Evolutionary conservation across 331 rosid species (phyloP).

Genomic region (Malus hybrid): DNA sequence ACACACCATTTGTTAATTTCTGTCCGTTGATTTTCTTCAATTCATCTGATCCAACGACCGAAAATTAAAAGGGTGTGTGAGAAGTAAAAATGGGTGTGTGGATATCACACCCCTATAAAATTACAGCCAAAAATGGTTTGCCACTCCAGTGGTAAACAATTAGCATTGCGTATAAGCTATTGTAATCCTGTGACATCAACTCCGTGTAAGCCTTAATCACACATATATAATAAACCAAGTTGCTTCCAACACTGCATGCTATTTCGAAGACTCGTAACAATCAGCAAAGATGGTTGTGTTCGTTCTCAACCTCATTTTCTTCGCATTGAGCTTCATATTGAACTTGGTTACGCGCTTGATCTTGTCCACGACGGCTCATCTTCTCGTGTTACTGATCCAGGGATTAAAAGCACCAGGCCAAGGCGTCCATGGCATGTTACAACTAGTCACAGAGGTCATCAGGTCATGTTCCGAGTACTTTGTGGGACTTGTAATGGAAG

Average conservation of each 20-base stretch:
- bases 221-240: background rate
- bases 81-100: too few relatives aligned
- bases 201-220: background rate
- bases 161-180: background rate
- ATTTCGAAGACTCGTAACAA: slow-evolving; percentile 1
- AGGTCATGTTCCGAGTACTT: slow-evolving; percentile 26
- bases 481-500: slow-evolving; percentile 8
- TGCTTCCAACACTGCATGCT: background rate
- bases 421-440: slow-evolving; percentile 18
- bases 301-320: slow-evolving; percentile 29
- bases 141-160: slow-evolving; percentile 1
- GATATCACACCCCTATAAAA: background rate
- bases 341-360: slow-evolving; percentile 34
- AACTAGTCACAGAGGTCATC: slow-evolving; percentile 24
- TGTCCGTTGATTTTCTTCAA: too few relatives aligned
- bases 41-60: too few relatives aligned
- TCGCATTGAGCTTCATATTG: slow-evolving; percentile 15
- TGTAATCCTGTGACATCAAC: slow-evolving; percentile 31
- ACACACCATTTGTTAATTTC: too few relatives aligned
- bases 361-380: slow-evolving; percentile 29
- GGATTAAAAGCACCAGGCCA: slow-evolving; percentile 30
- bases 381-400: slow-evolving; percentile 30
- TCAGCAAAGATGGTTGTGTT: slow-evolving; percentile 28
- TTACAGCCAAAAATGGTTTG: slow-evolving; percentile 5
- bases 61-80: too few relatives aligned